phyloP scores from a whole-genome alignment of 2,329 filamentous ascomycete genomes.

The Raffaelea ambrosiae region DNA sequence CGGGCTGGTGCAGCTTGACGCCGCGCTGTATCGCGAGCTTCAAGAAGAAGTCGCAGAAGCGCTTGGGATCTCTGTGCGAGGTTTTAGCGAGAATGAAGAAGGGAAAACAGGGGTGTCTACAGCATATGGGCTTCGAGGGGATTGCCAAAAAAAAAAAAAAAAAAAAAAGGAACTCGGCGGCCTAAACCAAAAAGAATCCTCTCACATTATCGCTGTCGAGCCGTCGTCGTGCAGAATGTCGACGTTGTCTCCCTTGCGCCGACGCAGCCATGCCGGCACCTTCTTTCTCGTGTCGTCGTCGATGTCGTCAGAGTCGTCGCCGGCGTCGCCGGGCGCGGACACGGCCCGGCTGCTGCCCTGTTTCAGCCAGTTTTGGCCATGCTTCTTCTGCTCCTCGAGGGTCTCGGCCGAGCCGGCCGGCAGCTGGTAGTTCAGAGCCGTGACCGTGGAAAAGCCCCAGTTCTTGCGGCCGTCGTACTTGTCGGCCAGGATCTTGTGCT shows the following conservation, averaged over 20 bases:
- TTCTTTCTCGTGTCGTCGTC: not conserved
- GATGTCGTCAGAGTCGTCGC: conserved; percentile 16
- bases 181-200: no score
- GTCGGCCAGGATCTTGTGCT: conserved; percentile 58
- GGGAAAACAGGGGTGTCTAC: no score
- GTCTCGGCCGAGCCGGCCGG: conserved; percentile 18
- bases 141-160: not conserved
- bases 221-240: conserved; percentile 54
- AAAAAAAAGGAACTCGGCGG: not conserved
- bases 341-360: conserved; percentile 27
- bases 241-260: conserved; percentile 43
- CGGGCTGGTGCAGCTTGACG: conserved; percentile 59
- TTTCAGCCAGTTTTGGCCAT: conserved; percentile 56
- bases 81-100: not conserved
- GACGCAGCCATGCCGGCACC: conserved; percentile 50
- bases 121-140: no score
- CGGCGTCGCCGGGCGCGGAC: conserved; percentile 14
- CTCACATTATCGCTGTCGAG: conserved; percentile 57
- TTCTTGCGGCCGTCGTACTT: conserved; percentile 45
- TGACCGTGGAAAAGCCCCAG: conserved; percentile 45
- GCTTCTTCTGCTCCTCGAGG: conserved; percentile 23
- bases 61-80: conserved; percentile 46
- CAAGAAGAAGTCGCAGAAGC: conserved; percentile 58
- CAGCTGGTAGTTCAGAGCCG: conserved; percentile 42
- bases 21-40: conserved; percentile 47